These are phyloP conservation scores for Mucor plumbeus DNA, from an alignment of 371 early-diverging fungal species.

Conservation along the genomic window DNA sequence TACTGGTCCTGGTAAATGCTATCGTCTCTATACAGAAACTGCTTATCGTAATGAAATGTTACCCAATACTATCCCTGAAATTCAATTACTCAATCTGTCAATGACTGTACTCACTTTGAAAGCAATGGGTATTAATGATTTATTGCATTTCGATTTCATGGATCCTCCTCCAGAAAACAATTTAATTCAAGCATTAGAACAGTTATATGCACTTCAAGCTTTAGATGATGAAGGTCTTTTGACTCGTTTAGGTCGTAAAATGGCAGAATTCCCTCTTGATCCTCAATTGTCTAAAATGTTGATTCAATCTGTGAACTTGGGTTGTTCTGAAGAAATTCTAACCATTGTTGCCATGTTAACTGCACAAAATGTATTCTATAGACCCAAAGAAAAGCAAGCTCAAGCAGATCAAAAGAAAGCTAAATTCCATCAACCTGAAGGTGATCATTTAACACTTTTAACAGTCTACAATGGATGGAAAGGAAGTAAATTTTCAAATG, in stretches of 20 bases:
- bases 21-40: constrained; percentile 95
- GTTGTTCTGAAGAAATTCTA: constrained; percentile 95
- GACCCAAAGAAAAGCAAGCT: constrained; percentile 96
- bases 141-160: constrained; percentile 97
- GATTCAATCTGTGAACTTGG: constrained; percentile 86
- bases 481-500: constrained; percentile 83
- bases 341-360: constrained; percentile 97
- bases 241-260: constrained; percentile 91
- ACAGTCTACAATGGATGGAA: constrained; percentile 96
- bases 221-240: constrained; percentile 93
- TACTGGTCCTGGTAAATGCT: constrained; percentile 96
- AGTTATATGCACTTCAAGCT: constrained; percentile 92
- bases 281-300: constrained; percentile 94
- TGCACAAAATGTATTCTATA: constrained; percentile 92
- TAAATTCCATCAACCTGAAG: constrained; percentile 97
- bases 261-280: constrained; percentile 98
- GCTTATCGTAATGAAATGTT: constrained; percentile 97
- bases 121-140: constrained; percentile 96
- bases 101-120: constrained; percentile 92
- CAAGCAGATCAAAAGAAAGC: constrained; percentile 95
- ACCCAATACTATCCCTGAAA: constrained; percentile 96
- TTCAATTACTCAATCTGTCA: constrained; percentile 95
- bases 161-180: constrained; percentile 95
- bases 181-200: constrained; percentile 91
- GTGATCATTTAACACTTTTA: constrained; percentile 95